Evolutionary conservation across 352 stramenopile species (phyloP).

Genomic region (Phytophthora quininea): DNA sequence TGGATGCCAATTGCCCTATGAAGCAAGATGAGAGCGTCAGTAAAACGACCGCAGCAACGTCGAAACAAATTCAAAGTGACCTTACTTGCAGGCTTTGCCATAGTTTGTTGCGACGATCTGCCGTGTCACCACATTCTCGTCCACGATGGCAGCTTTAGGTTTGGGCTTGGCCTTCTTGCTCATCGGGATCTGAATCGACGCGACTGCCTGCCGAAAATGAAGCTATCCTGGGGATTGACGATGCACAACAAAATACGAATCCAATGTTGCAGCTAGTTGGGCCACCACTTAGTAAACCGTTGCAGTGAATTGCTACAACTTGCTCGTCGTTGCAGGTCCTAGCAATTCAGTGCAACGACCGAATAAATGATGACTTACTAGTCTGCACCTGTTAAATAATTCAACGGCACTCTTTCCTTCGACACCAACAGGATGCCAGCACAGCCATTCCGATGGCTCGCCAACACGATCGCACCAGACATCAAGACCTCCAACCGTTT

Average conservation of each 20-base stretch:
- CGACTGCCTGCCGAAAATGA: neutral
- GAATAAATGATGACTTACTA: no score
- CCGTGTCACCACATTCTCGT: slow-evolving; percentile 73
- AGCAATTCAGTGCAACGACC: neutral
- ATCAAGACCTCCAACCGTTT: no score
- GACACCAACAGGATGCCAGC: no score
- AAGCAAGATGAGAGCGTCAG: neutral
- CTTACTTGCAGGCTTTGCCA: slow-evolving; percentile 78
- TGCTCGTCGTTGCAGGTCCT: neutral
- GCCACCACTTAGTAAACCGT: neutral
- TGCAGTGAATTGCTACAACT: neutral
- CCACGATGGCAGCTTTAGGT: slow-evolving; percentile 54
- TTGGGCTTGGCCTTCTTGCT: slow-evolving; percentile 71
- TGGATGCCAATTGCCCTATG: slow-evolving; percentile 72
- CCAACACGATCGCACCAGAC: no score
- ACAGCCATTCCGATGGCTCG: no score
- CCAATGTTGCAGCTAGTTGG: neutral
- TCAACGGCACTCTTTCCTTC: no score
- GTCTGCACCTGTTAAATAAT: no score
- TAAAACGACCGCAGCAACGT: neutral
- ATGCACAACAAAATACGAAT: neutral
- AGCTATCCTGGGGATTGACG: neutral
- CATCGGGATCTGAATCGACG: slow-evolving; percentile 36
- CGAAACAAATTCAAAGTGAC: neutral
- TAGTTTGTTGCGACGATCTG: slow-evolving; percentile 73